Base-by-base conservation (phyloP, 108 stramenopile species). In the Cylindrotheca closterium region DNA sequence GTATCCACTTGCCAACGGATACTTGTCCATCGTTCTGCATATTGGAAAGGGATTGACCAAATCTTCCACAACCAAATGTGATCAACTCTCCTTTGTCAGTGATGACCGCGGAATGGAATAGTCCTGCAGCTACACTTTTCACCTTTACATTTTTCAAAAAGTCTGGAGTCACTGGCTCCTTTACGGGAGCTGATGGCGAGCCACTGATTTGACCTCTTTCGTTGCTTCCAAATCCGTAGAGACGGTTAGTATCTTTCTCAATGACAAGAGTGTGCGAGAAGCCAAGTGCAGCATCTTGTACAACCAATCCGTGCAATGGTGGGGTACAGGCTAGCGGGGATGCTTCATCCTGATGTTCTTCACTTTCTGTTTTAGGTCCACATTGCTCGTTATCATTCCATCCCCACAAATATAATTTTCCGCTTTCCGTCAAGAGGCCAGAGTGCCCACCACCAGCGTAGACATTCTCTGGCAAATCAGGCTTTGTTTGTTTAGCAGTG, bases 371-470 rank as follows among this genome's bases (percentile, higher is more conserved):
- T 30, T 21, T 25, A 25, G 17, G 26, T 8, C 86, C 88, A 19
- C 86, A 76, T 70, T 94, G 92, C 42, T 82, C 76, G 30, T 82
- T 45, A 21, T 80, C 79, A 63, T 94, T 94, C 87, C 86, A 94
- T 25, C 92, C 92, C 84, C 85, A 94, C 8, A 94, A 56, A 65
- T 77, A 94, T 10, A 94, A 57, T 42, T 78, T 62, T 10, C 89
- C 89, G 22, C 66, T 64, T 29, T 66, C 46, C 1, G 87, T 85
- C n/a, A 94, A 56, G 19, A 91, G 45, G 0, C 66, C 92, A 56
- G 80, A 82, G 63, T 94, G 92, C 2, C 89, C 92, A 19, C 87
- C 89, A 61, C 92, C 92, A 1, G 85, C 84, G 71, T 74, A 75
- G 8, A 93, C 32, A 21, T 70, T 65, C 45, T 67, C 54, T 28